Base-by-base conservation (phyloP, 2,329 filamentous ascomycete species). In the Cladophialophora chaetospira region DNA sequence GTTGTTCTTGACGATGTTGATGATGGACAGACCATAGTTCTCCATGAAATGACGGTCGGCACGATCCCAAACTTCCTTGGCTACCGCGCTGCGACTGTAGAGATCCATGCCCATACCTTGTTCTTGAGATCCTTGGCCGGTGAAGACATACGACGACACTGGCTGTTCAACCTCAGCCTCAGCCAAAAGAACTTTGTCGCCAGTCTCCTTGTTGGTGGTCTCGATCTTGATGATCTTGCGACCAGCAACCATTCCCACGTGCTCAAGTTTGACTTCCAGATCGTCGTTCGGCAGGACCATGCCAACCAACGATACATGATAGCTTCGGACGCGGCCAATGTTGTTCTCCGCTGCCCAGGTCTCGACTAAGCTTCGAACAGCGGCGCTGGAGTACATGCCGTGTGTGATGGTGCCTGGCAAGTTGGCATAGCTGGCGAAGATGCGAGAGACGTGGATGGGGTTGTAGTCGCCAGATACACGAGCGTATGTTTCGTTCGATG, bases 61-160 rank as follows among this genome's bases (percentile, higher is more conserved):
- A 59, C 91, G 86, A 73, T 97, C 94, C 94, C 94, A 99, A 49
- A 99, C 94, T 68, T 96, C 93, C 78, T 91, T 92, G 61, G 94
- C 95, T 17, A 99, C 94, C 33, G 88, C 80, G 72, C 94, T 97
- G 81, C 88, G 96, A 69, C 82, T 88, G 73, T 99, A 99, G 49
- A 99, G 82, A 70, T 97, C 94, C 94, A 99, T 99, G 76, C 94
- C 94, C 94, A 99, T 99, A 61, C 94, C 94, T 74, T 99, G 94
- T 75, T 99, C 94, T 75, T 99, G 95, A 48, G 92, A 97, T 67
- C 94, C 94, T 75, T 99, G 94, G 54, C 94, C 94, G 63, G 95
- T 99, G 76, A 99, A 99, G 66, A 99, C 91, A 69, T 99, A 99
- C 4, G 94, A 88, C 1, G 93, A 96, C 29, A 94, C 91, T 5